Evolutionary conservation across 805 yeast species (phyloP).

Genomic region (Metschnikowia henanensis): DNA sequence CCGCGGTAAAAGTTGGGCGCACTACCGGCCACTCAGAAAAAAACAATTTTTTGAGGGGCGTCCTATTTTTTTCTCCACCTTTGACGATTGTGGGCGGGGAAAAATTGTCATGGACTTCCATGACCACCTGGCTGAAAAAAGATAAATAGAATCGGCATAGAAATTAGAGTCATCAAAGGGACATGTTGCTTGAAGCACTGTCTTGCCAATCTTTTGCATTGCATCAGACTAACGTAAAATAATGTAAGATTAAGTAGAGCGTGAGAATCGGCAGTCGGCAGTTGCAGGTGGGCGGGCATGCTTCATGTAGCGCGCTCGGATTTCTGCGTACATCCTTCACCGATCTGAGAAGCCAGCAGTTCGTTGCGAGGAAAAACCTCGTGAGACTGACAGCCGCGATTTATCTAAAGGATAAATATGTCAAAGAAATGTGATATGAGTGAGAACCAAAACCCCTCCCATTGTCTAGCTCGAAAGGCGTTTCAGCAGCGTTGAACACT

Average conservation of each 20-base stretch:
- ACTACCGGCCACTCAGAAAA: not conserved
- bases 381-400: too few relatives aligned
- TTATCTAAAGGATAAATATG: too few relatives aligned
- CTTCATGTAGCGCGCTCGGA: conserved; percentile 5
- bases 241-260: conserved; percentile 5
- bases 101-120: not conserved
- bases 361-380: too few relatives aligned
- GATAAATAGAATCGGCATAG: too few relatives aligned
- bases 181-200: not conserved
- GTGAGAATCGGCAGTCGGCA: not conserved
- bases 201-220: not conserved
- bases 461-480: too few relatives aligned
- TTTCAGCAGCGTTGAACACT: too few relatives aligned
- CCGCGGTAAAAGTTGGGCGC: conserved; percentile 4
- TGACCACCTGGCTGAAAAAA: too few relatives aligned
- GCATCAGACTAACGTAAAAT: not conserved
- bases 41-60: not conserved
- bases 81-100: not conserved
- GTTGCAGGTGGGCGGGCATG: conserved; percentile 1
- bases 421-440: too few relatives aligned
- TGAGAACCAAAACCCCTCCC: too few relatives aligned
- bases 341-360: not conserved
- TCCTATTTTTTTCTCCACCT: not conserved
- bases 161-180: not conserved
- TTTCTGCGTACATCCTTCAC: not conserved